Conservation (phyloP, 345 rosid species). For the Gossypium herbaceum region DNA sequence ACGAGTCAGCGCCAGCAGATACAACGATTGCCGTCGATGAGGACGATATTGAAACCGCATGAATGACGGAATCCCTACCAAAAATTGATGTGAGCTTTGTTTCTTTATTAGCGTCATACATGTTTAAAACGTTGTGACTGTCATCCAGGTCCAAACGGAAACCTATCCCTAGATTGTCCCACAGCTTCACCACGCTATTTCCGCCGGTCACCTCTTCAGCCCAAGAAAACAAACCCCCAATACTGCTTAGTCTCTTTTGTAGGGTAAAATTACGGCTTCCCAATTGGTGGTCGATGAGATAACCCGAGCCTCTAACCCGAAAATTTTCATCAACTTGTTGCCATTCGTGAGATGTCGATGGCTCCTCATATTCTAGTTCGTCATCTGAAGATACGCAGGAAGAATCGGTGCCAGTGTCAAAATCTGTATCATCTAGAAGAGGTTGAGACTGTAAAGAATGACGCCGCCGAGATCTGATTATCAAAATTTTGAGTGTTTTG, state of each 20-base stretch:
- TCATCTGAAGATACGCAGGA: slow-evolving; percentile 33
- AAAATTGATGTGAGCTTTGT: slow-evolving; percentile 18
- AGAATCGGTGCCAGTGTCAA: slow-evolving; percentile 37
- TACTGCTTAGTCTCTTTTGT: slow-evolving; percentile 42
- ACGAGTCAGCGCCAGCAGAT: slow-evolving; percentile 30
- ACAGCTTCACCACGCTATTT: slow-evolving; percentile 53
- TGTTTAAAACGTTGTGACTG: slow-evolving; percentile 9
- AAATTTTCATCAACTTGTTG: slow-evolving; percentile 31
- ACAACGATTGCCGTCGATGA: slow-evolving; percentile 33
- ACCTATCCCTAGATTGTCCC: slow-evolving; percentile 48
- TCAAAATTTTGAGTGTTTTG: slow-evolving; percentile 36
- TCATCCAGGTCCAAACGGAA: slow-evolving; percentile 28
- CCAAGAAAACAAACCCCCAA: slow-evolving; percentile 40
- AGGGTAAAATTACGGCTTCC: slow-evolving; percentile 19
- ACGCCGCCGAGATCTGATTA: slow-evolving; percentile 30
- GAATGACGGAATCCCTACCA: slow-evolving; percentile 11
- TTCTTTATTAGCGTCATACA: slow-evolving; percentile 12
- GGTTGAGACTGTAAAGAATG: slow-evolving; percentile 23
- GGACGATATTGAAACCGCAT: slow-evolving; percentile 21
- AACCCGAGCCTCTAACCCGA: slow-evolving; percentile 41
- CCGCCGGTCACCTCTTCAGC: slow-evolving; percentile 41
- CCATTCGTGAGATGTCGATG: slow-evolving; percentile 21
- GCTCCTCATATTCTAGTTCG: slow-evolving; percentile 25
- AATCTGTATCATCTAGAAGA: slow-evolving; percentile 24
- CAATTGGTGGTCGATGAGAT: slow-evolving; percentile 19